Conservation (phyloP, 768 basidiomycete species). For the Leccinum sublutescens region DNA sequence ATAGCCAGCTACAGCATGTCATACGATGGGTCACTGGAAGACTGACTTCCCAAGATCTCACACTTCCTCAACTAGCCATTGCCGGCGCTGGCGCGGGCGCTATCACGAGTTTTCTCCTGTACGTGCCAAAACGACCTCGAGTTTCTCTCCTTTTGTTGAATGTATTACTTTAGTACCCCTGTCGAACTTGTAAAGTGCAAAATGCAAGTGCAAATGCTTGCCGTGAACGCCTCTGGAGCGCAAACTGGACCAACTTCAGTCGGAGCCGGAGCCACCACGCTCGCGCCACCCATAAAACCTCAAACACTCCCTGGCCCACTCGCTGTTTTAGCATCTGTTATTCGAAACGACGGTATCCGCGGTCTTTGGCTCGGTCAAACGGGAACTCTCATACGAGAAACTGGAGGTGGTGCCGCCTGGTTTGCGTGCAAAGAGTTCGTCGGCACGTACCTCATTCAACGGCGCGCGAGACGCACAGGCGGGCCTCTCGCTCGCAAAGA, state of each 20-base stretch:
- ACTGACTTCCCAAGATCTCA: constrained; percentile 40
- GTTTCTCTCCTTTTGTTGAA: background rate
- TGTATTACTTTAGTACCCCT: constrained; percentile 59
- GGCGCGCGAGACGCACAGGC: constrained; percentile 36
- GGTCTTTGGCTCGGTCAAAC: constrained; percentile 98
- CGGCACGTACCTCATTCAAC: constrained; percentile 55
- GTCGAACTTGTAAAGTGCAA: constrained; percentile 96
- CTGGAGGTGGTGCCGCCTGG: constrained; percentile 89
- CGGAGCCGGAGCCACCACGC: constrained; percentile 14
- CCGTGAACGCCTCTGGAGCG: constrained; percentile 22
- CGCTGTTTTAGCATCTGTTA: constrained; percentile 57
- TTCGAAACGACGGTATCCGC: constrained; percentile 66
- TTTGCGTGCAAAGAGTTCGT: constrained; percentile 85
- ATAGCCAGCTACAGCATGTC: constrained; percentile 68
- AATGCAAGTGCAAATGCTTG: constrained; percentile 95
- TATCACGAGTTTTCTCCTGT: constrained; percentile 86
- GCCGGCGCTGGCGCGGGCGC: constrained; percentile 89
- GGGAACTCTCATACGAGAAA: constrained; percentile 90
- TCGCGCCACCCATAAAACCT: constrained; percentile 10
- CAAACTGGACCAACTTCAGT: constrained; percentile 16
- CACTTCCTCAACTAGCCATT: constrained; percentile 67
- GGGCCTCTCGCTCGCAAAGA: constrained; percentile 38
- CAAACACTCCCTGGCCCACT: constrained; percentile 67
- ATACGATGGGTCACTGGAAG: constrained; percentile 46
- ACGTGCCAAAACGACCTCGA: constrained; percentile 22